Conservation (phyloP, 179 eudicot species). For the Camellia oleifera region DNA sequence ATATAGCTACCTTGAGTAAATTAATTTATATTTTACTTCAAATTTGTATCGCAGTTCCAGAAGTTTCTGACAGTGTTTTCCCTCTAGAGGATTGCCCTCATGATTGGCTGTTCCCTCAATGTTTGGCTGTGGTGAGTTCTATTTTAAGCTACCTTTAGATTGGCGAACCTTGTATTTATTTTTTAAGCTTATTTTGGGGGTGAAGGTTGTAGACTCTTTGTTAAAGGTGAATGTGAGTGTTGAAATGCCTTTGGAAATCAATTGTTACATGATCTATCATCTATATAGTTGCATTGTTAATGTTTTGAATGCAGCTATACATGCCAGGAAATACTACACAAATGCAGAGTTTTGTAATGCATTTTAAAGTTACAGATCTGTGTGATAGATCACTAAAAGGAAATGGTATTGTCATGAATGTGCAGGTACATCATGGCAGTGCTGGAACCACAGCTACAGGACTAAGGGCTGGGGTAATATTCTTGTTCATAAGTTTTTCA, state of each 20-base stretch:
- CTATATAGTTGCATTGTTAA: not conserved
- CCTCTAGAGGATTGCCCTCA: slow-evolving; percentile 76
- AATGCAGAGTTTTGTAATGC: no score
- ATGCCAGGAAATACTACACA: not conserved
- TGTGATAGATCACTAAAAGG: not conserved
- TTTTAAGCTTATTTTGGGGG: not conserved
- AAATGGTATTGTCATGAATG: slow-evolving; percentile 7
- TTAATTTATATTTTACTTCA: slow-evolving; percentile 11
- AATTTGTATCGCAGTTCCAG: slow-evolving; percentile 46
- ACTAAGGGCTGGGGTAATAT: slow-evolving; percentile 84
- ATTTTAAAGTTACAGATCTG: not conserved
- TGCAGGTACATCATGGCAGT: slow-evolving; percentile 80
- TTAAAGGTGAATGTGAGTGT: not conserved
- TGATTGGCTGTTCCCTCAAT: slow-evolving; percentile 93
- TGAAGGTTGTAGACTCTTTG: not conserved
- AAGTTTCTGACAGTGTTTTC: slow-evolving; percentile 56
- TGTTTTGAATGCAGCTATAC: slow-evolving; percentile 2
- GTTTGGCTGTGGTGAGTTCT: slow-evolving; percentile 77
- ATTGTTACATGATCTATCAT: not conserved
- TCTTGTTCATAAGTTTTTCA: slow-evolving; percentile 12
- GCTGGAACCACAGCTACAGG: slow-evolving; percentile 98
- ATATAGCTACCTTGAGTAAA: not conserved
- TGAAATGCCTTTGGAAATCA: not conserved
- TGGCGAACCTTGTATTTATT: not conserved
- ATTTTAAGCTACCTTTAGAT: not conserved